Conservation (phyloP, 2,329 filamentous ascomycete genomes). For the Camillea tinctor region DNA sequence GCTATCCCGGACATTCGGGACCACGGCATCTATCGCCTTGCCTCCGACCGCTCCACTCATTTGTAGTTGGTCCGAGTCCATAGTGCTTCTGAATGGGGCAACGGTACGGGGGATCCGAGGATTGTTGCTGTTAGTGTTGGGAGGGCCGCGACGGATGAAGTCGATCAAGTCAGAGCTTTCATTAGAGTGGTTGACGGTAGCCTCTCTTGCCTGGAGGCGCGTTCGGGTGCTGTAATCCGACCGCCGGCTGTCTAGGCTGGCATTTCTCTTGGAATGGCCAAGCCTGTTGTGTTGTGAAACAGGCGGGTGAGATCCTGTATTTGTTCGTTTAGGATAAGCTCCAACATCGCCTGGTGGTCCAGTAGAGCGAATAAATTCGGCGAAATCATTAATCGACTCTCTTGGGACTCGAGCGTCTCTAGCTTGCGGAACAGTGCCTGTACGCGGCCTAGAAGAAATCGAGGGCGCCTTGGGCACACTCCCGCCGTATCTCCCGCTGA, state of each 20-base stretch:
- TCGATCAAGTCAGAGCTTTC: constrained; percentile 88
- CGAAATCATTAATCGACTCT: constrained; percentile 78
- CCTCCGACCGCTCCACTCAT: constrained; percentile 55
- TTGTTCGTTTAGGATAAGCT: constrained; percentile 20
- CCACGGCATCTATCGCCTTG: constrained; percentile 55
- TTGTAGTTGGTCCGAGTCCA: constrained; percentile 73
- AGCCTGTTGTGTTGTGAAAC: constrained; percentile 34
- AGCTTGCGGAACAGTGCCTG: constrained; percentile 42
- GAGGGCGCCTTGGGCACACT: constrained; percentile 33
- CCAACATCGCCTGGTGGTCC: constrained; percentile 57
- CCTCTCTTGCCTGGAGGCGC: constrained; percentile 70
- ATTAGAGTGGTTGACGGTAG: constrained; percentile 58
- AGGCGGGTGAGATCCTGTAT: constrained; percentile 21
- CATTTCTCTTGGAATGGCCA: constrained; percentile 30
- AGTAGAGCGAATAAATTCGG: constrained; percentile 85
- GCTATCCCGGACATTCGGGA: constrained; percentile 56
- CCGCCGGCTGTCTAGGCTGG: constrained; percentile 40
- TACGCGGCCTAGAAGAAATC: constrained; percentile 33
- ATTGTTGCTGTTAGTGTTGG: constrained; percentile 53
- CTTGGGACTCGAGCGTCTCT: constrained; percentile 71
- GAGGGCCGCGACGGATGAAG: constrained; percentile 87
- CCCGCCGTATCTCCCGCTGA: constrained; percentile 27
- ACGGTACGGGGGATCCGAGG: constrained; percentile 79
- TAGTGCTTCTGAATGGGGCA: constrained; percentile 79
- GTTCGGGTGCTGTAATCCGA: constrained; percentile 43